Evolutionary conservation across 1,284 basidiomycete species (phyloP).

Genomic region (Rhizoctonia solani): DNA sequence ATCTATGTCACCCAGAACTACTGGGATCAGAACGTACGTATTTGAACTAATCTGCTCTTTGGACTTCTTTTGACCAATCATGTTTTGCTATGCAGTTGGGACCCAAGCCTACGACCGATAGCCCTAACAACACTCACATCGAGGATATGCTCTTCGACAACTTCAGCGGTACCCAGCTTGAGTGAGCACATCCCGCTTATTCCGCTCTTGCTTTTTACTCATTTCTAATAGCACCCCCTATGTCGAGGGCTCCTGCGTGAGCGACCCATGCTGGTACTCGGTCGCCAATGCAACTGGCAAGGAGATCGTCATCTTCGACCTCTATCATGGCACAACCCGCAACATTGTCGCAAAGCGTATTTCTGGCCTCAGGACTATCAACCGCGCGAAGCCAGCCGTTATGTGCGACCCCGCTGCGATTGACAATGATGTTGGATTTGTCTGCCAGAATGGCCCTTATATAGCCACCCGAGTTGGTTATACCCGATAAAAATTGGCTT

Average conservation of each 20-base stretch:
- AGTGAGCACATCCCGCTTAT: constrained; percentile 47
- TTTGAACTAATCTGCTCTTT: constrained; percentile 21
- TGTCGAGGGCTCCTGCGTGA: constrained; percentile 61
- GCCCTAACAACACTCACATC: constrained; percentile 58
- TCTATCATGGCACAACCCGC: constrained; percentile 57
- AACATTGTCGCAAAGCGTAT: constrained; percentile 58
- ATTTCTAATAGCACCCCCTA: constrained; percentile 49
- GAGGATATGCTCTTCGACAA: constrained; percentile 60
- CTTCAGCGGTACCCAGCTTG: constrained; percentile 57
- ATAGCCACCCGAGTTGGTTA: constrained; percentile 42
- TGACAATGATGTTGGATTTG: constrained; percentile 57
- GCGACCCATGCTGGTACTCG: constrained; percentile 62
- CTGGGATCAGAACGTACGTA: constrained; percentile 59
- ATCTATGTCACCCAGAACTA: constrained; percentile 69
- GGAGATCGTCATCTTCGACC: constrained; percentile 61
- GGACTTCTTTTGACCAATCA: background rate
- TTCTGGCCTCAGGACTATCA: constrained; percentile 50
- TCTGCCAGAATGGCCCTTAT: constrained; percentile 57
- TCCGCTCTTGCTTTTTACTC: background rate
- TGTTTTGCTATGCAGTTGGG: constrained; percentile 44
- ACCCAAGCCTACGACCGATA: constrained; percentile 51
- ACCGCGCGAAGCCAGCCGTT: constrained; percentile 51
- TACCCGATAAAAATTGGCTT: background rate
- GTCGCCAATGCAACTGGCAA: constrained; percentile 60
- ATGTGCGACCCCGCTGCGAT: constrained; percentile 60